Evolutionary conservation across 2,329 filamentous ascomycete genomes (phyloP).

Genomic region (Elsinoe necatrix): DNA sequence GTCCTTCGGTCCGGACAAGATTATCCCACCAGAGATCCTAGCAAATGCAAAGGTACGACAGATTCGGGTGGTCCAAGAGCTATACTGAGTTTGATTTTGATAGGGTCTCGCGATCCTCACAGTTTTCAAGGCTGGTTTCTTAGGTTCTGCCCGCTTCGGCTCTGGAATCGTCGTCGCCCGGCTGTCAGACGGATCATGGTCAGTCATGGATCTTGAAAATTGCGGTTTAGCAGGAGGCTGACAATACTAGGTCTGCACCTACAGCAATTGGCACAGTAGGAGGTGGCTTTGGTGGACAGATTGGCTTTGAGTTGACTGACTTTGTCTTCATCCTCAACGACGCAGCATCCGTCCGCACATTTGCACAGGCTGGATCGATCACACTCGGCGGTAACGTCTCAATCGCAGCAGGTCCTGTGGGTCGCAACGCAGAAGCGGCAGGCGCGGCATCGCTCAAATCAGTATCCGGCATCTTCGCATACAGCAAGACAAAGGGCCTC

Average conservation of each 20-base stretch:
- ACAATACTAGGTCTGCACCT: conserved; percentile 52
- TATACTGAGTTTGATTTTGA: conserved; percentile 13
- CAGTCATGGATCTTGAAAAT: not conserved
- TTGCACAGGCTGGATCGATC: conserved; percentile 82
- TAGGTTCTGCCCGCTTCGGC: conserved; percentile 73
- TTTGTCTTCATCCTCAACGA: conserved; percentile 99
- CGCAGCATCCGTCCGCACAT: conserved; percentile 76
- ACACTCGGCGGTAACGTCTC: conserved; percentile 95
- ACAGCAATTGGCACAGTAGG: conserved; percentile 73
- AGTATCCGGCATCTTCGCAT: conserved; percentile 88
- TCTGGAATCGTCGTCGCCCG: conserved; percentile 75
- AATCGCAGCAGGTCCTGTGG: conserved; percentile 86
- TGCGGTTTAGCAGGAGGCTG: not conserved
- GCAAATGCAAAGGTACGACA: conserved; percentile 71
- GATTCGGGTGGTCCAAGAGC: conserved; percentile 16
- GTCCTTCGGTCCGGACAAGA: conserved; percentile 89
- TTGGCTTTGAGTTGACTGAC: conserved; percentile 80
- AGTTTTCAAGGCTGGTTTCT: conserved; percentile 78
- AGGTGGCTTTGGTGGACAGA: conserved; percentile 76
- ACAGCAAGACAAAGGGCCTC: conserved; percentile 94
- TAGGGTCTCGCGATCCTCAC: conserved; percentile 76
- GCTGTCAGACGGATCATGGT: conserved; percentile 66
- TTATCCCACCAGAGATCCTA: conserved; percentile 86
- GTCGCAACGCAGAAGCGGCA: conserved; percentile 90
- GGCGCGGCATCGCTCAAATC: conserved; percentile 85